Conservation (phyloP, 352 stramenopile species). For the Phytophthora niederhauseri region DNA sequence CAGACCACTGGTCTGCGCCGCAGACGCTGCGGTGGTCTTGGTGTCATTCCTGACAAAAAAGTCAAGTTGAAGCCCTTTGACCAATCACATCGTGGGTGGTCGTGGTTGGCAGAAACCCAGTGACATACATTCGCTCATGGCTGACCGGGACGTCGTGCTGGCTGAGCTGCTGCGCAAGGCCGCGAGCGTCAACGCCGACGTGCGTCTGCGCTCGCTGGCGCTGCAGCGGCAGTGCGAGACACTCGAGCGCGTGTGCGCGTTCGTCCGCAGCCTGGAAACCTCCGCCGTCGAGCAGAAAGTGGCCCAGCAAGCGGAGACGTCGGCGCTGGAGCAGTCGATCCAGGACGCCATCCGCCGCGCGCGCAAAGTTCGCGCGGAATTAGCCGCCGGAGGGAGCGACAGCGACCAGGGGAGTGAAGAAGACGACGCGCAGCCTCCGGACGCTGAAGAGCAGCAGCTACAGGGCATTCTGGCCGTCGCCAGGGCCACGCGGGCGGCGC, state of each 20-base stretch:
- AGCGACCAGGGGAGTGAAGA: constrained; percentile 2
- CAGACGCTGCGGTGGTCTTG: too few relatives aligned
- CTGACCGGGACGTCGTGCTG: constrained; percentile 11
- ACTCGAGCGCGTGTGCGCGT: constrained; percentile 31
- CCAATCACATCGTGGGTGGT: constrained; percentile 8
- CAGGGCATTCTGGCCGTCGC: constrained; percentile 41
- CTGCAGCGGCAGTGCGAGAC: constrained; percentile 47
- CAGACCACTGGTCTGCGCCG: too few relatives aligned
- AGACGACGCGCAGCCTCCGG: not conserved
- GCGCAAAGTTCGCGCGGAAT: constrained; percentile 34
- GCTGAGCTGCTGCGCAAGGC: constrained; percentile 26
- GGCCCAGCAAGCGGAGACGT: constrained; percentile 20
- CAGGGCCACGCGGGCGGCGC: constrained; percentile 28
- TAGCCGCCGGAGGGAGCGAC: constrained; percentile 1
- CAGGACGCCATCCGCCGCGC: constrained; percentile 55
- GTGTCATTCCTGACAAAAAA: not conserved
- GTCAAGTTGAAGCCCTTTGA: constrained; percentile 24
- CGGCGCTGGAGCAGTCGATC: constrained; percentile 45
- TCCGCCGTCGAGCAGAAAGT: constrained; percentile 9
- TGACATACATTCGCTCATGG: not conserved
- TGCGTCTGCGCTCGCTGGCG: constrained; percentile 36
- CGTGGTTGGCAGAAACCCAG: constrained; percentile 14
- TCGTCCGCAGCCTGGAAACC: constrained; percentile 28
- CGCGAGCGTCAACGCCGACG: constrained; percentile 41
- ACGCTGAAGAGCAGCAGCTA: constrained; percentile 11